Conservation (phyloP, 1,284 basidiomycete genomes). For the Rhodotorula sp. region DNA sequence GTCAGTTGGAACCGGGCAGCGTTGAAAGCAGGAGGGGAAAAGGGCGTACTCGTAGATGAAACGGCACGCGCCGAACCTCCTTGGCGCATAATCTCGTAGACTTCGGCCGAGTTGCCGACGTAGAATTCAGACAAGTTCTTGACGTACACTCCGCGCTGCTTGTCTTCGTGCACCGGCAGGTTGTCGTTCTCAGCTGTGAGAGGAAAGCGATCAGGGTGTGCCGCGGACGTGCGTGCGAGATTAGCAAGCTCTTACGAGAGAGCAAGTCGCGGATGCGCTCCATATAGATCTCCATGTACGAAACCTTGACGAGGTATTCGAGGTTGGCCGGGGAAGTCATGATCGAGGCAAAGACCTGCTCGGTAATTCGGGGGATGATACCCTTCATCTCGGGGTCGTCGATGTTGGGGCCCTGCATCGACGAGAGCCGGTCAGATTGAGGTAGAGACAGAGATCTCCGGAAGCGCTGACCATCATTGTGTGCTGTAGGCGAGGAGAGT, state of each 20-base stretch:
- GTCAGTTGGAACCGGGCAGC: background rate
- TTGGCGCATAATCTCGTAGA: slow-evolving; percentile 98
- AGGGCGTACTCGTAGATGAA: slow-evolving; percentile 82
- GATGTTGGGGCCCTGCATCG: slow-evolving; percentile 84
- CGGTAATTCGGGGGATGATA: slow-evolving; percentile 96
- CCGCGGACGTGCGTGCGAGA: background rate
- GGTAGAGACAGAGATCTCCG: background rate
- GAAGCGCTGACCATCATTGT: slow-evolving; percentile 82
- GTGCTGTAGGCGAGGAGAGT: background rate
- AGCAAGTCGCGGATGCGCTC: slow-evolving; percentile 95
- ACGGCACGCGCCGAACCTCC: slow-evolving; percentile 88
- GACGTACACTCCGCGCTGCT: slow-evolving; percentile 95
- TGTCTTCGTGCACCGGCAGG: slow-evolving; percentile 97
- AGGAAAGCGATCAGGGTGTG: background rate
- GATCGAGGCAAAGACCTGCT: slow-evolving; percentile 98
- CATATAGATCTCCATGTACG: slow-evolving; percentile 99
- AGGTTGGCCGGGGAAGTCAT: slow-evolving; percentile 90
- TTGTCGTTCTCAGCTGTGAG: slow-evolving; percentile 92
- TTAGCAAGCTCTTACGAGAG: slow-evolving; percentile 68
- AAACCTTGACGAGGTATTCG: slow-evolving; percentile 99
- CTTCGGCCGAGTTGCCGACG: slow-evolving; percentile 92
- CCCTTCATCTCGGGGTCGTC: slow-evolving; percentile 88
- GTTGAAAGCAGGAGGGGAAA: too few relatives aligned
- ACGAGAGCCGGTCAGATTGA: background rate
- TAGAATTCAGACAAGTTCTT: slow-evolving; percentile 98